Evolutionary conservation across 2,329 filamentous ascomycete species (phyloP).

Genomic region (Allantophomopsis cytisporea): DNA sequence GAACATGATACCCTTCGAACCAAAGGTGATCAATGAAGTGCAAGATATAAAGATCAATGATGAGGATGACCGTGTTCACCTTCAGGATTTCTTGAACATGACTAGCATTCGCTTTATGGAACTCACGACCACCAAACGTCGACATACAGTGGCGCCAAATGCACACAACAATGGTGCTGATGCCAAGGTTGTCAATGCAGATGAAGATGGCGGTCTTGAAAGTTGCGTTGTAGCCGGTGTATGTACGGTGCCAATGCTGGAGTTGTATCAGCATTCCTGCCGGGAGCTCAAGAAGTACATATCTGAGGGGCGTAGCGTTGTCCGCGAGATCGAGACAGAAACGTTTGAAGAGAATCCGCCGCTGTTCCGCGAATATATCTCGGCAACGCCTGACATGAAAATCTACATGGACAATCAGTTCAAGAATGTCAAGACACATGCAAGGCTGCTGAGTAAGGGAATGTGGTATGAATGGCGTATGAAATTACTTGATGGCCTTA

Average conservation of each 20-base stretch:
- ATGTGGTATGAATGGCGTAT: constrained; percentile 98
- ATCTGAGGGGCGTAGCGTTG: constrained; percentile 77
- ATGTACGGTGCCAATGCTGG: constrained; percentile 84
- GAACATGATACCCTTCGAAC: constrained; percentile 25
- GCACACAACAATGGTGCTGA: constrained; percentile 22
- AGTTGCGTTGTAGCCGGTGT: constrained; percentile 77
- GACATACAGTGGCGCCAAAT: constrained; percentile 62
- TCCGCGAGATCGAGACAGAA: constrained; percentile 80
- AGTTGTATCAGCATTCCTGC: constrained; percentile 90
- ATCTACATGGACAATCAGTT: constrained; percentile 90
- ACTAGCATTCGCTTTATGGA: constrained; percentile 98
- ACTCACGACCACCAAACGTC: constrained; percentile 85
- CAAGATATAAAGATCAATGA: constrained; percentile 16
- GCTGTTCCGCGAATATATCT: constrained; percentile 83
- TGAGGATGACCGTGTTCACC: constrained; percentile 51
- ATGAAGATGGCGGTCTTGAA: constrained; percentile 45
- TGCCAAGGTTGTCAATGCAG: constrained; percentile 7
- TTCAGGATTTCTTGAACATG: constrained; percentile 89
- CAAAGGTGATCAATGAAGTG: constrained; percentile 33
- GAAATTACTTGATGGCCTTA: constrained; percentile 70
- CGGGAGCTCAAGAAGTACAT: constrained; percentile 96
- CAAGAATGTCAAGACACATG: constrained; percentile 92
- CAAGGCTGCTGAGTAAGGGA: constrained; percentile 78
- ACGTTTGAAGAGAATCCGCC: constrained; percentile 84
- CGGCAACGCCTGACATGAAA: constrained; percentile 71